These are phyloP conservation scores for Cyphellophora europaea DNA, from an alignment of 2,329 filamentous ascomycete genomes.

Conservation along the genomic window DNA sequence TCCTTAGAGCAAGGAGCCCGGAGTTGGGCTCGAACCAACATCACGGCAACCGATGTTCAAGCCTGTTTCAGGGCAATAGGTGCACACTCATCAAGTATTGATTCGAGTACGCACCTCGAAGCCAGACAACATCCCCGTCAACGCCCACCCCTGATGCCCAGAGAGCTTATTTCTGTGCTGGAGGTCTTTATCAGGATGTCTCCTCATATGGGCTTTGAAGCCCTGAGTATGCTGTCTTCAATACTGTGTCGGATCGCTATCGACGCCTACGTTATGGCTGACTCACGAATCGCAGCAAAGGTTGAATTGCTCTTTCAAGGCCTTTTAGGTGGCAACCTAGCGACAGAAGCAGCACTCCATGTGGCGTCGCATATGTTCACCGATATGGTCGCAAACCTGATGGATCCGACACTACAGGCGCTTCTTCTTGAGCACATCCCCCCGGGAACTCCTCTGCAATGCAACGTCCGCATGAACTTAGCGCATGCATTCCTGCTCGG, in stretches of 20 bases:
- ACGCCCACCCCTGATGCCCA: constrained; percentile 5
- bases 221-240: constrained; percentile 15
- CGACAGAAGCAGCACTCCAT: constrained; percentile 6
- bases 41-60: constrained; percentile 12
- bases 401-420: constrained; percentile 28
- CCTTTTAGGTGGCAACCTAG: constrained; percentile 3
- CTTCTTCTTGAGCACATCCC: constrained; percentile 31
- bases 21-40: constrained; percentile 13
- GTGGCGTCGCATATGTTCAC: constrained; percentile 13
- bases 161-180: constrained; percentile 12
- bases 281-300: constrained; percentile 6
- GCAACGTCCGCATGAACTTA: constrained; percentile 31
- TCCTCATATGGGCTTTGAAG: constrained; percentile 16
- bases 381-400: constrained; percentile 19
- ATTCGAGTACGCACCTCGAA: neutral
- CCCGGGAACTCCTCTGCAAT: constrained; percentile 26
- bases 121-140: neutral
- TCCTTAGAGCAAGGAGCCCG: constrained; percentile 39
- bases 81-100: constrained; percentile 11
- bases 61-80: constrained; percentile 12
- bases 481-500: constrained; percentile 21
- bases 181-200: constrained; percentile 11
- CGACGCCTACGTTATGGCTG: constrained; percentile 14
- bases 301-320: constrained; percentile 10
- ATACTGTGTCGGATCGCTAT: constrained; percentile 14